These are phyloP conservation scores for Verticillium nubilum DNA, from an alignment of 2,329 filamentous ascomycete species.

Conservation along the genomic window DNA sequence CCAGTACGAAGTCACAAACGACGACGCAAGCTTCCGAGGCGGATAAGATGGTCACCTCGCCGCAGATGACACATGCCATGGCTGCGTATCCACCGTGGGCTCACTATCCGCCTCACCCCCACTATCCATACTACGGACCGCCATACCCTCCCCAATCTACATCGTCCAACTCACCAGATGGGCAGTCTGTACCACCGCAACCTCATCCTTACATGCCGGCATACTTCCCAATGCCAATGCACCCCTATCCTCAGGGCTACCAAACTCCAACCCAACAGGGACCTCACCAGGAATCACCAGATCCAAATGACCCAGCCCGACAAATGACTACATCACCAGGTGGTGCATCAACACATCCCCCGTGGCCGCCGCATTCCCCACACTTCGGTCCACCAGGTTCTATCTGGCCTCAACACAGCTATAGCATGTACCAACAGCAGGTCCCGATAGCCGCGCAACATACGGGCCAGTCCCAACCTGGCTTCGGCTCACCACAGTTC, in stretches of 20 bases:
- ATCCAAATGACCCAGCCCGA: neutral
- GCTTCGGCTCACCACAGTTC: constrained; percentile 10
- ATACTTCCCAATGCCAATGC: neutral
- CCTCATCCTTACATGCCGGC: constrained; percentile 1
- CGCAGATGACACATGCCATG: constrained; percentile 11
- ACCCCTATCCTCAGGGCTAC: neutral
- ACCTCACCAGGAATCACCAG: neutral
- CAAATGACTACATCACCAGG: neutral
- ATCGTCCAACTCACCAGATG: neutral
- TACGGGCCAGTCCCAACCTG: constrained; percentile 8
- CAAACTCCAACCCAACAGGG: neutral
- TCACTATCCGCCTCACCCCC: constrained; percentile 5
- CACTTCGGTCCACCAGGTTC: constrained; percentile 1
- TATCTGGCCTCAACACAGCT: constrained; percentile 11
- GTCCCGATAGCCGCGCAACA: constrained; percentile 13
- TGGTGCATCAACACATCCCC: neutral
- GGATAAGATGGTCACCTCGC: constrained; percentile 12
- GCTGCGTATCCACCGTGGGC: constrained; percentile 10
- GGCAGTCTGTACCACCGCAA: neutral
- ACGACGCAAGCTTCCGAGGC: neutral
- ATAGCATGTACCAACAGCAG: constrained; percentile 14
- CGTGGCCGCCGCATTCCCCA: neutral
- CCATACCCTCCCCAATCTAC: constrained; percentile 2
- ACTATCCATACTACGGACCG: constrained; percentile 10
- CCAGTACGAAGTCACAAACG: constrained; percentile 7